Evolutionary conservation across 352 stramenopile species (phyloP).

Genomic region (Globisporangium nagaii): DNA sequence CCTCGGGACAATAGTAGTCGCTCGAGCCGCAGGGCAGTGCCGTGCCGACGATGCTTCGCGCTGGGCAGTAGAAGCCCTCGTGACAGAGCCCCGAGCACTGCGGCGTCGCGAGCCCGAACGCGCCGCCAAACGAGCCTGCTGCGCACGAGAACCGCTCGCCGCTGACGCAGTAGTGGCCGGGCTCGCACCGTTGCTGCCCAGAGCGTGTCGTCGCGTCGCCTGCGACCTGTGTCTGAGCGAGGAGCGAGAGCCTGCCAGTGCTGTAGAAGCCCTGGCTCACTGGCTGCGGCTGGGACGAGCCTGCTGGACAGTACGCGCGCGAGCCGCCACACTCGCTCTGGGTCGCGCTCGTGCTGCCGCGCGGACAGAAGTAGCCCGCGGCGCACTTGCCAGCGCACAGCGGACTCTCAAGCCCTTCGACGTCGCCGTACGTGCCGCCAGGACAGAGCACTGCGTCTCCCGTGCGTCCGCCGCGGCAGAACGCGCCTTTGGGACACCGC

Average conservation of each 20-base stretch:
- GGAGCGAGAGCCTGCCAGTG: constrained; percentile 13
- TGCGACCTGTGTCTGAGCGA: constrained; percentile 13
- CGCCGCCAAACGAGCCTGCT: constrained; percentile 49
- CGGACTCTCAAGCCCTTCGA: constrained; percentile 23
- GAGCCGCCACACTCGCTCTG: constrained; percentile 42
- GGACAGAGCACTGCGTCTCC: constrained; percentile 36
- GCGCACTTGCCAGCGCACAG: constrained; percentile 46
- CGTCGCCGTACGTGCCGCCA: constrained; percentile 56
- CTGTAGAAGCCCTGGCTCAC: constrained; percentile 51
- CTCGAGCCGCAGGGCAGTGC: constrained; percentile 18
- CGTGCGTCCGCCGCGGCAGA: constrained; percentile 39
- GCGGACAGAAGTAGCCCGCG: constrained; percentile 53
- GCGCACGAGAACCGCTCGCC: constrained; percentile 63
- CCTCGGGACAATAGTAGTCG: constrained; percentile 28
- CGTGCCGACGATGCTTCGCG: constrained; percentile 12
- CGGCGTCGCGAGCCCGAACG: constrained; percentile 14
- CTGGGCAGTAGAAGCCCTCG: constrained; percentile 36
- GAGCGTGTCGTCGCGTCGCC: constrained; percentile 36
- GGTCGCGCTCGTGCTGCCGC: constrained; percentile 32
- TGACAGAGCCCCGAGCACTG: constrained; percentile 36
- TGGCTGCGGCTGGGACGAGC: constrained; percentile 31
- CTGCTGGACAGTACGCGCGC: constrained; percentile 54
- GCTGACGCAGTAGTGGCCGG: constrained; percentile 63
- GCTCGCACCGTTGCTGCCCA: constrained; percentile 43
- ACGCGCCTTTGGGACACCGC: constrained; percentile 34